Base-by-base conservation (phyloP, 1,284 basidiomycete genomes). In the Spongispora temasekensis region DNA sequence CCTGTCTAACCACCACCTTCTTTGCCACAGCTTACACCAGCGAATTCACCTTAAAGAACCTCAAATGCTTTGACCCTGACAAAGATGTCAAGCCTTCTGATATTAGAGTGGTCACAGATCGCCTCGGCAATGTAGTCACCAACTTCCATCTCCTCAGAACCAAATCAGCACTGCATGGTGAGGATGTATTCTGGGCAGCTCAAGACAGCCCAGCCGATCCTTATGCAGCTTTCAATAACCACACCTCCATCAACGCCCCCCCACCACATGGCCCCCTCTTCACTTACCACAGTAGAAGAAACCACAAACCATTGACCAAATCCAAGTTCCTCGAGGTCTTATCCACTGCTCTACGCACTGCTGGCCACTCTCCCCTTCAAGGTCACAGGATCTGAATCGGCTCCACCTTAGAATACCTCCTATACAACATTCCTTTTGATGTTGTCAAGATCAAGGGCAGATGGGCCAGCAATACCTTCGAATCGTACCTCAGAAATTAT, bases 371-470 rank as follows among this genome's bases (percentile, higher is more conserved):
- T 2, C 32, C 28, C 1, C 32, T 55, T 0, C 4, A 65, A 0
- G 50, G 57, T 0, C 63, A 66, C 12, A 32, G 63, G 0, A 64
- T 67, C 7, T n/a, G 55, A 5, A 63, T 67, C 2, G 53, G 66
- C 0, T 31, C 59, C 0, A 66, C 55, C 0, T 50, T 64, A 0
- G 61, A 66, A 35, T 66, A 67, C 12, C 59, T 67, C 1, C 58
- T 65, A 0, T 21, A n/a, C 0, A 55, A 48, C 4, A n/a, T 64
- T 0, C 64, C 52, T 0, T 63, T 64, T 12, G 25, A 63, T 1
- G 15, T 61, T 0, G 44, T 64, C 0, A 63, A 63, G 30, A 21
- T 40, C 3, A 63, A 63, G 12, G 53, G 53, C 0, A 6, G 25
- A 0, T 63, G 56, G 61, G 46, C 53, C 1, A 63, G 61, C 8